A percentile compares a stretch with the other conserved stretches of the same genome.
Evolutionary conservation across 768 basidiomycete species (phyloP).

Genomic region (Agrocybe pediades): DNA sequence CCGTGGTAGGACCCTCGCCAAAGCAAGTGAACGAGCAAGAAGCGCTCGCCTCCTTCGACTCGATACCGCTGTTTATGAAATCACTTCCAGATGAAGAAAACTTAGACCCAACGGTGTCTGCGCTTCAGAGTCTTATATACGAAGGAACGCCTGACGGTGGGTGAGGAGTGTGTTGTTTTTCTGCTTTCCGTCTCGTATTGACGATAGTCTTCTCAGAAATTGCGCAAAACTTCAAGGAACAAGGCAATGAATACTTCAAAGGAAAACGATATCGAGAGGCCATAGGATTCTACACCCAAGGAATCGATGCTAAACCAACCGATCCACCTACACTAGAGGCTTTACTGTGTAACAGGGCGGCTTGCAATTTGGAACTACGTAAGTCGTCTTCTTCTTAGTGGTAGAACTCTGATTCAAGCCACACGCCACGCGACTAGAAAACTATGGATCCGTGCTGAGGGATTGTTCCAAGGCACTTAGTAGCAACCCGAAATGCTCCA

Average conservation of each 20-base stretch:
- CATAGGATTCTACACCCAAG: conserved; percentile 86
- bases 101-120: conserved; percentile 71
- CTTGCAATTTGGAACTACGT: conserved; percentile 91
- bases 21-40: conserved; percentile 35
- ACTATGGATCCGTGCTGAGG: conserved; percentile 82
- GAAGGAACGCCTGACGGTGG: conserved; percentile 94
- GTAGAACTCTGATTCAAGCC: conserved; percentile 5
- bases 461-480: conserved; percentile 79
- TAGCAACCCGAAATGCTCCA: conserved; percentile 66
- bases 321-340: conserved; percentile 60
- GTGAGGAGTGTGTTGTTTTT: conserved; percentile 33
- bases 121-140: conserved; percentile 81
- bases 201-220: conserved; percentile 55
- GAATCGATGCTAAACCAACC: conserved; percentile 80
- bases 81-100: conserved; percentile 71
- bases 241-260: conserved; percentile 94
- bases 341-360: conserved; percentile 87
- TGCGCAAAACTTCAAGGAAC: conserved; percentile 90
- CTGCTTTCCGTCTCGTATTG: not conserved
- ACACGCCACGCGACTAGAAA: conserved; percentile 52
- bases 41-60: conserved; percentile 52
- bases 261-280: conserved; percentile 89
- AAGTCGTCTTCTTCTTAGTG: conserved; percentile 24
- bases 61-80: conserved; percentile 91
- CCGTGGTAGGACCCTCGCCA: conserved; percentile 32